Base-by-base conservation (phyloP, 306 rosid species). In the Glycine soja region DNA sequence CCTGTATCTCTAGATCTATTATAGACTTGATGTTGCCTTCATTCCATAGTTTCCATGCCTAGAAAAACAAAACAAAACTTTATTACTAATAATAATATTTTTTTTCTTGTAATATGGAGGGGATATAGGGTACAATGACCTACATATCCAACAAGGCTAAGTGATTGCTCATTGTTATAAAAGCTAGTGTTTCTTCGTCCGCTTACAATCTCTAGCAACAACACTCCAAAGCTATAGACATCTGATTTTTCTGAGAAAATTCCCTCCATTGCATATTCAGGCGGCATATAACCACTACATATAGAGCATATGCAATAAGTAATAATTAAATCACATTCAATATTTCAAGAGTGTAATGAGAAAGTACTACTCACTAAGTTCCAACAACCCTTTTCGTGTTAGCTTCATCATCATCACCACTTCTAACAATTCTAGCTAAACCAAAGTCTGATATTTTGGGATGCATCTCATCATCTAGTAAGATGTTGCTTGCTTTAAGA, bases 221-320 rank as follows among this genome's bases (percentile, higher is more conserved):
- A 79, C 54, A 84, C 87, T 3, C 84, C 87, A 51, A 84, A 80
- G 16, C 87, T 80, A 32, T 80, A 84, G 1, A 84, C 84, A 75
- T 84, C 84, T 58, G 81, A 84, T 61, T 84, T 84, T n/a, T 84
- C 87, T 5, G 83, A 80, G 47, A 84, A 79, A 2, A 84, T 8
- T 0, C 87, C 87, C n/a, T 84, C 81, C 87, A 84, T 84, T 84
- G 84, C 87, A 51, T 84, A 84, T 75, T 84, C 87, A 24, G 81
- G 84, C 0, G 87, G 64, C 87, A 84, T 84, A 69, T 84, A 84
- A 43, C 87, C 87, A 75, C 84, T 84, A 8, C 30, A 80, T 74
- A 12, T 15, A 65, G 1, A 74, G 0, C 13, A 12, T 5, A 11
- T 14, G 18, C 9, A 7, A 10, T 5, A 46, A 65, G 2, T 34